phyloP scores from a whole-genome alignment of 2,329 filamentous ascomycete species.

The Penicillium brasilianum region DNA sequence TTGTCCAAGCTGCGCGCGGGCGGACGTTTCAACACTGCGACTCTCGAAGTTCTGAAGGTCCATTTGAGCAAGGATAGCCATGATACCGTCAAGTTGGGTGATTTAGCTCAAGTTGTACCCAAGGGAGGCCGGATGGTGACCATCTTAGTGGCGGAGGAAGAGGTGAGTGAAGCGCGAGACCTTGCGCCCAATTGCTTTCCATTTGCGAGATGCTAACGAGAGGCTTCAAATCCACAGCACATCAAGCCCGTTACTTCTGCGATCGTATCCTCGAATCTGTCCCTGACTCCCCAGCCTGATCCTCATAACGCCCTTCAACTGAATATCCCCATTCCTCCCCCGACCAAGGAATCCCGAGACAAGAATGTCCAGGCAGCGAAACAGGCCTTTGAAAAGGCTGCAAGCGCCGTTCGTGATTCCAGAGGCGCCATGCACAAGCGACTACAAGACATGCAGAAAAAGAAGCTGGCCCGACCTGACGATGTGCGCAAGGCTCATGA shows the following conservation, averaged over 20 bases:
- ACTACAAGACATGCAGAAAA: constrained; percentile 51
- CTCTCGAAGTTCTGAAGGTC: constrained; percentile 67
- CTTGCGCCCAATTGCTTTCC: neutral
- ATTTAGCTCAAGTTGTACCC: constrained; percentile 70
- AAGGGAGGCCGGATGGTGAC: constrained; percentile 65
- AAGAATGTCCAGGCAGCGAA: constrained; percentile 48
- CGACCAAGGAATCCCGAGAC: constrained; percentile 53
- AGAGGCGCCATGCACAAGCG: constrained; percentile 52
- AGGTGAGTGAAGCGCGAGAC: constrained; percentile 51
- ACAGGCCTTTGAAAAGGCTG: constrained; percentile 50
- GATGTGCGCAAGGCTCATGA: constrained; percentile 53
- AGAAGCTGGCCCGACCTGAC: constrained; percentile 50
- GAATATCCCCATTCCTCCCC: constrained; percentile 52
- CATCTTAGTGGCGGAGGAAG: constrained; percentile 68
- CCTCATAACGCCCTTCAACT: constrained; percentile 52
- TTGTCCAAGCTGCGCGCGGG: constrained; percentile 66
- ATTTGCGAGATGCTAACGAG: neutral
- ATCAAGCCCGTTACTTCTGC: constrained; percentile 52
- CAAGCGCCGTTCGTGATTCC: constrained; percentile 47
- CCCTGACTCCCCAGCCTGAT: constrained; percentile 50
- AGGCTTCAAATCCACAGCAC: constrained; percentile 37
- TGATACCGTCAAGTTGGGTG: constrained; percentile 60
- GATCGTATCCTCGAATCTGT: constrained; percentile 49
- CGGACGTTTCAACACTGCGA: constrained; percentile 66
- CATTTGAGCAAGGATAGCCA: constrained; percentile 58